A percentile compares a stretch with the other conserved stretches of the same genome.
Evolutionary conservation across 441 rosid genomes (phyloP).

Genomic region (Populus hybrid): DNA sequence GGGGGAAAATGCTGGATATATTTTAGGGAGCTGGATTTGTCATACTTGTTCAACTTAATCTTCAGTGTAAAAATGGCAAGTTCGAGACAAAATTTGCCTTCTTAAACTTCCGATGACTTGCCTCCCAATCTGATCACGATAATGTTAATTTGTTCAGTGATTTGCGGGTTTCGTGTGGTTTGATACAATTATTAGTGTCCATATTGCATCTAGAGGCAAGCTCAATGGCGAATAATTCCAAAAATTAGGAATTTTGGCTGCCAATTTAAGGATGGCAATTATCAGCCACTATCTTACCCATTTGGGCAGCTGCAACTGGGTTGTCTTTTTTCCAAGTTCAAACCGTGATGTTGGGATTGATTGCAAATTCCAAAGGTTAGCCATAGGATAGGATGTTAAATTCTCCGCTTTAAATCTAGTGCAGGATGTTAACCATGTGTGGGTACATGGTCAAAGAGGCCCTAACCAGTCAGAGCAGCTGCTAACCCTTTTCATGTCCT

Average conservation of each 20-base stretch:
- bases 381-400: neutral
- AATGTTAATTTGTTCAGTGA: neutral
- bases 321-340: too few relatives aligned
- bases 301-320: neutral
- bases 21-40: constrained; percentile 16
- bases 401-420: neutral
- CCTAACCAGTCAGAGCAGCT: too few relatives aligned
- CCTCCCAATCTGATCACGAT: too few relatives aligned
- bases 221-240: neutral
- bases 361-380: neutral
- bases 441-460: too few relatives aligned
- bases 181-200: neutral
- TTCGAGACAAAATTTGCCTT: neutral
- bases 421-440: too few relatives aligned
- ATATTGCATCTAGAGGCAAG: neutral
- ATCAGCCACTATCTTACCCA: neutral
- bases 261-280: neutral
- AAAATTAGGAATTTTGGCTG: neutral
- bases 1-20: constrained; percentile 75
- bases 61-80: constrained; percentile 9
- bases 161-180: neutral
- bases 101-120: neutral
- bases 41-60: constrained; percentile 9
- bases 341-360: neutral
- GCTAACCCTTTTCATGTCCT: too few relatives aligned